These are phyloP conservation scores for Flaveria ramosissima DNA, from an alignment of 129 eudicot species.

Conservation along the genomic window DNA sequence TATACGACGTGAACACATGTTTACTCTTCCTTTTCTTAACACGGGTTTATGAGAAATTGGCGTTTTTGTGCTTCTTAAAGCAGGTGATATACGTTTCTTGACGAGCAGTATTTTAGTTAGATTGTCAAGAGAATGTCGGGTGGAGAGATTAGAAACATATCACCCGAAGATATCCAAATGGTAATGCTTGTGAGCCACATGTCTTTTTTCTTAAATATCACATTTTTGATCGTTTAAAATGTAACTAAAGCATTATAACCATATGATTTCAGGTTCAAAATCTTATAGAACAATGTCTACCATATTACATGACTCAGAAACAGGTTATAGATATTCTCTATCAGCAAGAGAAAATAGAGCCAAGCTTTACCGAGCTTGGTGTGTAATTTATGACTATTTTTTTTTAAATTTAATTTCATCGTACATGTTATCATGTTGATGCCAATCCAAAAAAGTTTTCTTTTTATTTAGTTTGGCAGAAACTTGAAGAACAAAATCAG, in stretches of 20 bases:
- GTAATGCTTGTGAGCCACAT: constrained; percentile 38
- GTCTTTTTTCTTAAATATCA: background rate
- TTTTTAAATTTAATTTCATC: background rate
- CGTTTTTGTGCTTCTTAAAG: constrained; percentile 2
- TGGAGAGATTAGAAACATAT: constrained; percentile 61
- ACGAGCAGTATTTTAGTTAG: background rate
- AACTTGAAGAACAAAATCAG: constrained; percentile 82
- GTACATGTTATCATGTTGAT: background rate
- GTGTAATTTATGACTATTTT: constrained; percentile 9
- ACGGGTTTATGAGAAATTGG: background rate
- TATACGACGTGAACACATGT: background rate
- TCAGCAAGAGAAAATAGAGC: constrained; percentile 65
- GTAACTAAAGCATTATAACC: background rate
- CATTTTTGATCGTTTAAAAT: background rate
- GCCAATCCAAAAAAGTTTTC: background rate
- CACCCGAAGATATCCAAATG: constrained; percentile 65
- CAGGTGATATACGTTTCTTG: constrained; percentile 29
- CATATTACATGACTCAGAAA: constrained; percentile 73
- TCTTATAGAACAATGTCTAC: constrained; percentile 79
- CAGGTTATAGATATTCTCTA: constrained; percentile 62
- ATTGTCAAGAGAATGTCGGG: constrained; percentile 52
- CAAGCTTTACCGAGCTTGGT: constrained; percentile 82
- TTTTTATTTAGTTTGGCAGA: constrained; percentile 66
- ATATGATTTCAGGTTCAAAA: constrained; percentile 66
- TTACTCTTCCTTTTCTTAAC: constrained; percentile 15